Percentiles rank a stretch among this genome's conserved stretches.
Conservation (phyloP, 2,329 filamentous ascomycete genomes). For the Venturia asperata region DNA sequence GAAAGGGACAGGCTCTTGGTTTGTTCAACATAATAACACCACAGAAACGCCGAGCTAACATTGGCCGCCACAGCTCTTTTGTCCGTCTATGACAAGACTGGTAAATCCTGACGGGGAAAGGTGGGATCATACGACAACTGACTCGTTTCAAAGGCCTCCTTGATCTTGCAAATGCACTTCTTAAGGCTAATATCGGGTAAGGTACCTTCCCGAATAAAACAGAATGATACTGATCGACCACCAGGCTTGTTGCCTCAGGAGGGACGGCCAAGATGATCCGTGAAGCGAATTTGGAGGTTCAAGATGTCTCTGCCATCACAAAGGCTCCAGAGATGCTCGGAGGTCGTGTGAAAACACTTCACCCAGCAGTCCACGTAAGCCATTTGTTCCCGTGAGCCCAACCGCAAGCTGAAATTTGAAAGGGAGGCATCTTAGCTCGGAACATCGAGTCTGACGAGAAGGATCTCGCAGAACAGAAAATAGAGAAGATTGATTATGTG, state of each 20-base stretch:
- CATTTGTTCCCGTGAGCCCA: slow-evolving; percentile 31
- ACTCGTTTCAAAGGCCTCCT: slow-evolving; percentile 49
- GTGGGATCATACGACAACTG: not conserved
- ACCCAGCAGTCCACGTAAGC: slow-evolving; percentile 75
- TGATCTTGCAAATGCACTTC: slow-evolving; percentile 84
- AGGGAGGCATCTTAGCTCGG: slow-evolving; percentile 78
- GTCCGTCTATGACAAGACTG: slow-evolving; percentile 98
- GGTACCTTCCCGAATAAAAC: not conserved
- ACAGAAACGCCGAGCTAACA: slow-evolving; percentile 9
- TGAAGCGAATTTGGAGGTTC: slow-evolving; percentile 89
- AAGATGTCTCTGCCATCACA: slow-evolving; percentile 98
- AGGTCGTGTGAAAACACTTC: slow-evolving; percentile 88
- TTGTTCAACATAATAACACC: not conserved
- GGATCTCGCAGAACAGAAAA: slow-evolving; percentile 59
- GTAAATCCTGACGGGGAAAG: slow-evolving; percentile 22
- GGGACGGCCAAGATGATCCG: slow-evolving; percentile 95
- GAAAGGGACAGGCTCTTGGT: not conserved
- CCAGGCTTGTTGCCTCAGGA: slow-evolving; percentile 74
- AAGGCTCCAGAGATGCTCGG: slow-evolving; percentile 91
- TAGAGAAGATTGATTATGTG: slow-evolving; percentile 34
- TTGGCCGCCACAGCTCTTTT: slow-evolving; percentile 59
- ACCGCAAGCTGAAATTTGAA: slow-evolving; percentile 6
- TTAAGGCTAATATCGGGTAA: slow-evolving; percentile 73
- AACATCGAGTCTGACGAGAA: slow-evolving; percentile 94
- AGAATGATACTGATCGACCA: not conserved